Evolutionary conservation across 2,329 filamentous ascomycete species (phyloP), one percentile per base, ranked within the genome.

Genomic region (Torrubiellomyces zombiae): DNA sequence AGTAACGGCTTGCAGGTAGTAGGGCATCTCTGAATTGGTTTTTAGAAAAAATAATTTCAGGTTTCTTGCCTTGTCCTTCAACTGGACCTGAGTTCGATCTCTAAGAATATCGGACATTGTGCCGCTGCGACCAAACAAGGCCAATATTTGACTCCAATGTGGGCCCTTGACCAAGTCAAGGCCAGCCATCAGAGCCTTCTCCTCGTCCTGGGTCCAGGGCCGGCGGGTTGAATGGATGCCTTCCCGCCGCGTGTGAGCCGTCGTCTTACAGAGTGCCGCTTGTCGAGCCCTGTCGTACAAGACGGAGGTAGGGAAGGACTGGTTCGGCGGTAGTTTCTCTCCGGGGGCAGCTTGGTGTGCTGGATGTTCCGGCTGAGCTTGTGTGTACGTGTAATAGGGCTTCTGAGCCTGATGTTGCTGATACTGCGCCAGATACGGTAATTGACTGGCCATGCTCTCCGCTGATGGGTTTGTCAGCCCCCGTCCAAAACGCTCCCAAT

Each of bases 1-100:
- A 0, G 83, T 93, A 8, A 93, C 83, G 16, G 78, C 79, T 40
- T 85, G 75, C 13, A 93, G 54, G 38, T 89, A 89, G 38, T 79
- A 82, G 0, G 83, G 83, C 47, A 93, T 85, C 40, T 93, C 83
- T 5, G 82, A 83, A 26, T 81, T 81, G 11, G 77, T 86, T 55
- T 93, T 93, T 27, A 93, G 55, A 49, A 92, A 92, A 54, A 89
- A 92, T 0, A 93, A 55, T 48, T 92, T 93, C 24, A 92, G 53
- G 35, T 93, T 93, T 24, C 82, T 64, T 1, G 82, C 82, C 50
- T 93, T 93, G 44, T 93, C 82, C 48, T 93, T 93, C 9, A 92
- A 60, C 44, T 92, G 83, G 1, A 93, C 83, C 43, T 93, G 82
- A 21, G 83, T 91, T 17, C 82, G 67, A 44, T 92, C 83, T 38